Percentiles rank a stretch among this genome's conserved stretches.
These are phyloP conservation scores for Pseudohyphozyma bogoriensis DNA, from an alignment of 768 basidiomycete species.

Conservation along the genomic window DNA sequence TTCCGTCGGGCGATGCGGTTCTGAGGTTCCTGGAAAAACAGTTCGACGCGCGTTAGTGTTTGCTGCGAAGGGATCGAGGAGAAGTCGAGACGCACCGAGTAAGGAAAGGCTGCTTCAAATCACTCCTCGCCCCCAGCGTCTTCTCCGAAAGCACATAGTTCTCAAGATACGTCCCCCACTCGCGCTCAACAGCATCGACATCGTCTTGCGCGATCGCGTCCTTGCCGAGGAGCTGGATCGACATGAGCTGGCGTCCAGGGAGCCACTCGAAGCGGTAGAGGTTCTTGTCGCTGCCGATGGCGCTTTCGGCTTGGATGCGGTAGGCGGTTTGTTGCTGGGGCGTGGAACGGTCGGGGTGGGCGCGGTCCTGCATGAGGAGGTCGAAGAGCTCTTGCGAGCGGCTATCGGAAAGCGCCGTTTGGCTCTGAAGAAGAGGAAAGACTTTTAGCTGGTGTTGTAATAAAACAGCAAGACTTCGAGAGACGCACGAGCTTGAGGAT, in stretches of 20 bases:
- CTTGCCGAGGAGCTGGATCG: constrained; percentile 41
- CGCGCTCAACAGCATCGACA: constrained; percentile 38
- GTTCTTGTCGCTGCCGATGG: constrained; percentile 41
- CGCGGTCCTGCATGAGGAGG: constrained; percentile 28
- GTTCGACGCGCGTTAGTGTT: background rate
- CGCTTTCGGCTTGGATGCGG: constrained; percentile 40
- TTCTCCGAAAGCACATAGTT: constrained; percentile 34
- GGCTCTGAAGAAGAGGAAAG: constrained; percentile 61
- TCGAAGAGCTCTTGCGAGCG: constrained; percentile 64
- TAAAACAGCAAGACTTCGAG: constrained; percentile 1
- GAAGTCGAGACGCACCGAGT: constrained; percentile 45
- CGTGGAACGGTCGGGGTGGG: constrained; percentile 29
- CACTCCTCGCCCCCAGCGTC: constrained; percentile 15
- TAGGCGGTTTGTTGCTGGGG: constrained; percentile 41
- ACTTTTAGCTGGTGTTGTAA: background rate
- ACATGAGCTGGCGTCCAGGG: constrained; percentile 30
- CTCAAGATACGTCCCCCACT: constrained; percentile 43
- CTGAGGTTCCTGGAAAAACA: constrained; percentile 9
- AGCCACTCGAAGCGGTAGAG: constrained; percentile 44
- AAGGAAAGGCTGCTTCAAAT: constrained; percentile 51
- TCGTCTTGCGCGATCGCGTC: constrained; percentile 43
- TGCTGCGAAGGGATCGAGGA: background rate
- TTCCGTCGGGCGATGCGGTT: background rate
- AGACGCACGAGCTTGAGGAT: constrained; percentile 76
- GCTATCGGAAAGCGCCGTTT: constrained; percentile 70